Evolutionary conservation across 192 early-diverging fungal genomes (phyloP), one percentile per base, ranked within the genome.

Genomic region (Podochytrium sp.): DNA sequence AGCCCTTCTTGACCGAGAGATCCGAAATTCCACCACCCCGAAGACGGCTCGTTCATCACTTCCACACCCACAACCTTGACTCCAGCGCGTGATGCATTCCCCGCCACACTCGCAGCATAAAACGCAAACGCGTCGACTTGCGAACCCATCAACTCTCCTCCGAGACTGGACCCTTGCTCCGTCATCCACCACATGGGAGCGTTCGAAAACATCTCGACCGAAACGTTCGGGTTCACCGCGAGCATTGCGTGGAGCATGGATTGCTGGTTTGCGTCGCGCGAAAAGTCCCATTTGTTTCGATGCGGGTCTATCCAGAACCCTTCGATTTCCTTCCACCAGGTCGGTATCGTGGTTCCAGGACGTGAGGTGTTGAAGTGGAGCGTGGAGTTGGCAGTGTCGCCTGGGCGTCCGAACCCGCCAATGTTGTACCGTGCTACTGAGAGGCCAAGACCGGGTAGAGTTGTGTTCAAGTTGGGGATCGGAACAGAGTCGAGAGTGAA

Each of bases 111-210:
- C n/a, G 0, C 12, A 47, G 43, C 10, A 16, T 16, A 47, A 47
- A 47, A 47, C n/a, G n/a, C 0, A 20, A 47, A 10, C 43, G 43
- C 43, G 43, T n/a, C n/a, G n/a, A n/a, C n/a, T n/a, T n/a, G n/a
- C n/a, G n/a, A n/a, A n/a, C n/a, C n/a, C 20, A 47, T 47, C 10
- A 47, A 47, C 43, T 47, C n/a, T 16, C 43, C 75, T 30, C 75
- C 75, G 3, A 51, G 33, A 33, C 35, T 29, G 37, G 25, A 38
- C n/a, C 62, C 61, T 34, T 76, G n/a, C 20, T 57, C 29, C 0
- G 75, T 76, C 75, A 76, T 76, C 73, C 71, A 76, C 75, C 75
- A 76, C 69, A 75, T 62, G 18, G 75, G 75, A 37, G 75, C 75
- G 32, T 76, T 64, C 23, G 75, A 76, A 38, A 50, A 74, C 10